Conservation (phyloP, 495 filamentous ascomycete species). For the Parachaetomium inaequale region DNA sequence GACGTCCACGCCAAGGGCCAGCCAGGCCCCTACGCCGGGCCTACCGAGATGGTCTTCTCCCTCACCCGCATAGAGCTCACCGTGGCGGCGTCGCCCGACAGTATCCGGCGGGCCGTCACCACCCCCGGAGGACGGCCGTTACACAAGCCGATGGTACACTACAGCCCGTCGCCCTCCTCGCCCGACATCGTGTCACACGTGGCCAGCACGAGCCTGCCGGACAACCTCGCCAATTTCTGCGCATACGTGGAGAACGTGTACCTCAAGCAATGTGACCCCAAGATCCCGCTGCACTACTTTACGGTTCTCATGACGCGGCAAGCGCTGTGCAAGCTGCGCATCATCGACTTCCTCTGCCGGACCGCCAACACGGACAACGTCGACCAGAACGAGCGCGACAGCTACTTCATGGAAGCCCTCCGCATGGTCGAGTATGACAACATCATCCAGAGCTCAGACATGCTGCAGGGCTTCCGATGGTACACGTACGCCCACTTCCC, state of each 20-base stretch:
- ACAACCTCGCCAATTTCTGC: constrained; percentile 54
- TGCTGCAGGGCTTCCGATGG: constrained; percentile 49
- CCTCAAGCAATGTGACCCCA: constrained; percentile 57
- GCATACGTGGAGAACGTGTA: constrained; percentile 57
- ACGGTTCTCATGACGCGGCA: constrained; percentile 48
- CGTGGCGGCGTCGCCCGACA: constrained; percentile 43
- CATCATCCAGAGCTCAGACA: constrained; percentile 43
- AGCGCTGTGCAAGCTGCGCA: constrained; percentile 48
- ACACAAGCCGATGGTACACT: constrained; percentile 37
- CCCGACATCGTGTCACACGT: constrained; percentile 45
- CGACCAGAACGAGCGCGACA: constrained; percentile 41
- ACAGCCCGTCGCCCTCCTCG: constrained; percentile 30
- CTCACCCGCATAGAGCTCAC: constrained; percentile 49
- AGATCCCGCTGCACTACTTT: constrained; percentile 56
- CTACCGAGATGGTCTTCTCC: constrained; percentile 52
- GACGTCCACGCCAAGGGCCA: constrained; percentile 46
- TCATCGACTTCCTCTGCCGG: constrained; percentile 35
- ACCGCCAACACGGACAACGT: constrained; percentile 26
- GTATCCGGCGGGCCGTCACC: constrained; percentile 14
- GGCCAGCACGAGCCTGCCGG: constrained; percentile 43
- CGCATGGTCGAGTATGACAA: constrained; percentile 53
- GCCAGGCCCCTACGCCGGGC: constrained; percentile 40
- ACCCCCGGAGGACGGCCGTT: constrained; percentile 22
- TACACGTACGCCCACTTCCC: constrained; percentile 52
- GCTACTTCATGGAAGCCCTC: constrained; percentile 46